phyloP scores from a whole-genome alignment of 805 yeast genomes.

The Yarrowia hollandica region DNA sequence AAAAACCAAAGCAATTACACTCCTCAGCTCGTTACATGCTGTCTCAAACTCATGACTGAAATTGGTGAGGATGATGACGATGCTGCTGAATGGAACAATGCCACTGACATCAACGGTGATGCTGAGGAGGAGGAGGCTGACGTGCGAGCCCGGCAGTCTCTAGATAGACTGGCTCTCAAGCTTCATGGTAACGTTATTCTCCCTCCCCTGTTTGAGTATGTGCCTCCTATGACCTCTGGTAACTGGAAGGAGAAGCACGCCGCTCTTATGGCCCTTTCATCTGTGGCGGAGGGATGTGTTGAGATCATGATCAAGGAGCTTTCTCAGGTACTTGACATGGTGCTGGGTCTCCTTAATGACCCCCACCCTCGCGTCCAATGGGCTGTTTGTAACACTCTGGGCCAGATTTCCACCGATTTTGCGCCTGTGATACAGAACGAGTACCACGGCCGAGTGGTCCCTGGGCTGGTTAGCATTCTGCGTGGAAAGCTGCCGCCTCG shows the following conservation, averaged over 20 bases:
- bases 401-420: constrained; percentile 96
- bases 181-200: constrained; percentile 83
- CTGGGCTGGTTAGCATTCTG: constrained; percentile 82
- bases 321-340: constrained; percentile 77
- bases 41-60: constrained; percentile 85
- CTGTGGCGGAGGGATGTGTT: constrained; percentile 96
- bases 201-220: constrained; percentile 78
- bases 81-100: constrained; percentile 80
- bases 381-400: constrained; percentile 95
- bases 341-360: constrained; percentile 81
- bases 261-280: constrained; percentile 92
- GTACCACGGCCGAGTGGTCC: constrained; percentile 75
- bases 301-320: constrained; percentile 83
- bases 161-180: constrained; percentile 84
- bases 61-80: constrained; percentile 85
- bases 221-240: constrained; percentile 79
- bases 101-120: constrained; percentile 72
- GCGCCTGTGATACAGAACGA: constrained; percentile 84
- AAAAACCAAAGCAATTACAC: constrained; percentile 73
- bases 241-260: constrained; percentile 97
- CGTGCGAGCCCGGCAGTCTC: constrained; percentile 90
- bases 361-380: constrained; percentile 93
- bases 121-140: constrained; percentile 85
- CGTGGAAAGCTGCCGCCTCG: constrained; percentile 68
- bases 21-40: constrained; percentile 65